These are phyloP conservation scores for Kodamaea hsintzibuensis DNA, from an alignment of 805 yeast genomes.

Conservation along the genomic window DNA sequence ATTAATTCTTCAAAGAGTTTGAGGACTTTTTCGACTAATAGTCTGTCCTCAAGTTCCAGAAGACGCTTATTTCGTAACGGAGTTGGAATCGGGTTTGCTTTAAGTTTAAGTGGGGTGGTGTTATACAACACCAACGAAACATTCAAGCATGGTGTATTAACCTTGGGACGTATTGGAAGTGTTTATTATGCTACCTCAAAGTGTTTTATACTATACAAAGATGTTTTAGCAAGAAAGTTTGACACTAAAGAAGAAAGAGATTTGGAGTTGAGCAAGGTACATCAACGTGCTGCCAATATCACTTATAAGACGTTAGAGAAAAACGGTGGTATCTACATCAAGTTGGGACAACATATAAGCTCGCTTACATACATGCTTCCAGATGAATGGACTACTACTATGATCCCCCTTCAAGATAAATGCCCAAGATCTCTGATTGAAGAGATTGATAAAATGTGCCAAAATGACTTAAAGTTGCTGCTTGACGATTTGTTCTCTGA, in stretches of 20 bases:
- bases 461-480: conserved; percentile 59
- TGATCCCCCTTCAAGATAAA: conserved; percentile 87
- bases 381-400: conserved; percentile 90
- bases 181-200: conserved; percentile 68
- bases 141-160: conserved; percentile 34
- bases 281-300: conserved; percentile 71
- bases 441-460: conserved; percentile 68
- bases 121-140: conserved; percentile 40
- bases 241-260: conserved; percentile 44
- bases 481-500: conserved; percentile 65
- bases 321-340: conserved; percentile 92
- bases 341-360: conserved; percentile 90
- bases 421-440: conserved; percentile 80
- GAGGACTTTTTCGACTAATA: background rate
- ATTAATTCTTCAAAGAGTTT: background rate
- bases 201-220: conserved; percentile 72
- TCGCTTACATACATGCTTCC: conserved; percentile 93
- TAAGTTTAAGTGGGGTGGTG: conserved; percentile 29
- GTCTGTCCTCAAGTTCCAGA: background rate
- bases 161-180: conserved; percentile 55
- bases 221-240: conserved; percentile 49
- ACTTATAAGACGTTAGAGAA: conserved; percentile 76
- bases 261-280: conserved; percentile 63
- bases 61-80: background rate
- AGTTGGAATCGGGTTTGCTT: conserved; percentile 14